Evolutionary conservation across 306 rosid species (phyloP).

Genomic region (Lotus japonicus): DNA sequence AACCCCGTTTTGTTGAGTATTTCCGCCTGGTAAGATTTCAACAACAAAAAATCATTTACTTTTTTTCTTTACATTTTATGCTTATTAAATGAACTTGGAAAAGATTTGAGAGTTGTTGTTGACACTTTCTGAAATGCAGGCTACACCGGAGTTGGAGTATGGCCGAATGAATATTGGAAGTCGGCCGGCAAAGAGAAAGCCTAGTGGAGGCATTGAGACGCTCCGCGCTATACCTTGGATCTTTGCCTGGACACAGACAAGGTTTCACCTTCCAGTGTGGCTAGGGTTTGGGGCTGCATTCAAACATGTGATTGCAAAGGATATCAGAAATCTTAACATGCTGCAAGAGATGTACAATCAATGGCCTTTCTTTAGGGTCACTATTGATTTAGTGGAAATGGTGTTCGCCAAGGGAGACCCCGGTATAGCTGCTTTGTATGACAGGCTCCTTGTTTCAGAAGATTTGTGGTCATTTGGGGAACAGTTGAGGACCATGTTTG

Average conservation of each 20-base stretch:
- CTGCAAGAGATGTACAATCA: constrained; percentile 75
- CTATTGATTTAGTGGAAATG: constrained; percentile 89
- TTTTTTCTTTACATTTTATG: too few relatives aligned
- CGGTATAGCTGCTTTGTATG: constrained; percentile 72
- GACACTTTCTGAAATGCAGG: constrained; percentile 32
- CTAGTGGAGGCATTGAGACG: constrained; percentile 90
- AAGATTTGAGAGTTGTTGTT: too few relatives aligned
- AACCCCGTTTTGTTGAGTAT: constrained; percentile 83
- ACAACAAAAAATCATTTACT: neutral
- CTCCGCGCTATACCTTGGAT: constrained; percentile 98
- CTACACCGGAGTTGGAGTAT: constrained; percentile 93
- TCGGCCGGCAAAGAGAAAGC: constrained; percentile 86
- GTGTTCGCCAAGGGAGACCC: constrained; percentile 98
- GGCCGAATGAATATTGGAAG: constrained; percentile 97
- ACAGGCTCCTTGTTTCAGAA: constrained; percentile 76
- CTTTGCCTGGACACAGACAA: constrained; percentile 92
- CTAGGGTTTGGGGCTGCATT: constrained; percentile 85
- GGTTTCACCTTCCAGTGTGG: constrained; percentile 98
- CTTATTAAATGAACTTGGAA: too few relatives aligned
- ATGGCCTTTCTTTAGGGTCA: constrained; percentile 97
- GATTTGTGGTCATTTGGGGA: constrained; percentile 72
- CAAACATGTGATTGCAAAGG: constrained; percentile 51
- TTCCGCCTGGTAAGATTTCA: constrained; percentile 71
- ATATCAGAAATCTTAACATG: constrained; percentile 58
- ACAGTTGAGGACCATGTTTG: constrained; percentile 56